These are phyloP conservation scores for Neopestalotiopsis sp. DNA, from an alignment of 2,329 filamentous ascomycete species.

Conservation along the genomic window DNA sequence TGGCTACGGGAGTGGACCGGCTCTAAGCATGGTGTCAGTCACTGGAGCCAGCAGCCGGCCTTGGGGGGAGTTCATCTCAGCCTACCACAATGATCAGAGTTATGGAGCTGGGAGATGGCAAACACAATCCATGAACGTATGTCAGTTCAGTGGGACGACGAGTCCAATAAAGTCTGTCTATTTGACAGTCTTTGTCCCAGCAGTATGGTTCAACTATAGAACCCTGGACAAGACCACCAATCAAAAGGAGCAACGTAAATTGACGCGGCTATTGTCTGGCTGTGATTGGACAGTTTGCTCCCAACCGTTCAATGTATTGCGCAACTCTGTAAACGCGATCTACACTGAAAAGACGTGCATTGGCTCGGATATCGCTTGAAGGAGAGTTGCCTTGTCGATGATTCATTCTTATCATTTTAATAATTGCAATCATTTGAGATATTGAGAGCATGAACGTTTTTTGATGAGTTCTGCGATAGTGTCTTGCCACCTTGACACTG, in stretches of 20 bases:
- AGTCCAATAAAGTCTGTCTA: constrained; percentile 4
- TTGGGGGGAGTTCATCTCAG: not conserved
- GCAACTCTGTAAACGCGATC: constrained; percentile 11
- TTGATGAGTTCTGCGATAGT: rapidly evolving
- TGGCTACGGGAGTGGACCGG: not conserved
- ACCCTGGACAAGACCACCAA: constrained; percentile 17
- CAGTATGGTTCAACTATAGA: constrained; percentile 17
- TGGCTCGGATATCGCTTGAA: not conserved
- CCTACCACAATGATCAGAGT: not conserved
- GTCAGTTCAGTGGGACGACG: not conserved
- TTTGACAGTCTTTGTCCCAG: constrained; percentile 14
- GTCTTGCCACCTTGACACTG: no score
- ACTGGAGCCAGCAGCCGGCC: not conserved
- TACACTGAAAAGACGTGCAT: not conserved
- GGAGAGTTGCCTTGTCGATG: not conserved
- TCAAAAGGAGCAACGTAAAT: constrained; percentile 9
- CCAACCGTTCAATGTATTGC: not conserved
- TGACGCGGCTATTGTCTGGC: constrained; percentile 18
- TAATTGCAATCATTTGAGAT: not conserved
- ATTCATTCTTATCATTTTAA: not conserved
- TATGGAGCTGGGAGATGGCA: constrained; percentile 10
- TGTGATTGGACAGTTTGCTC: constrained; percentile 13
- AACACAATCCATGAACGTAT: not conserved
- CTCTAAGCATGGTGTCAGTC: not conserved
- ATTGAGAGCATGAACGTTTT: no score